phyloP scores from a whole-genome alignment of 768 basidiomycete genomes.

The Ramaria rubella region DNA sequence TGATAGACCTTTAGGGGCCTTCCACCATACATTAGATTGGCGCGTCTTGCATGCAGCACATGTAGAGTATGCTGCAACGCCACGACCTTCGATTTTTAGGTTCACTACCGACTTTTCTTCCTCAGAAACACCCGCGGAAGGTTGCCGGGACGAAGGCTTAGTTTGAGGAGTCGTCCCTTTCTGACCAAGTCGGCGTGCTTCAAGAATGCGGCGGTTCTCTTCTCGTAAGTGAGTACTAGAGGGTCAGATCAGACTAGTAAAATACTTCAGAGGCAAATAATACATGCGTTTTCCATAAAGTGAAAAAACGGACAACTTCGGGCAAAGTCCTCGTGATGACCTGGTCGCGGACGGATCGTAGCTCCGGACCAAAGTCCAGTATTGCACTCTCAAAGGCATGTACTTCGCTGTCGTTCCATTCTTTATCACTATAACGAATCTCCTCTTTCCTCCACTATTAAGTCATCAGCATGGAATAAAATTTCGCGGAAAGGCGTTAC shows the following conservation, averaged over 20 bases:
- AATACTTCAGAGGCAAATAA: background rate
- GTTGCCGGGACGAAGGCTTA: slow-evolving; percentile 30
- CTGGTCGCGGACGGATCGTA: slow-evolving; percentile 71
- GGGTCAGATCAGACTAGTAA: slow-evolving; percentile 3
- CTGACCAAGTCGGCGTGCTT: slow-evolving; percentile 27
- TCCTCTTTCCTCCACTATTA: slow-evolving; percentile 69
- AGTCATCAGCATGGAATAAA: slow-evolving; percentile 11
- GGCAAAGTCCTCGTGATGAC: slow-evolving; percentile 60
- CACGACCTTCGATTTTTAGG: slow-evolving; percentile 36
- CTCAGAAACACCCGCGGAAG: slow-evolving; percentile 45
- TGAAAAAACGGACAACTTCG: slow-evolving; percentile 80
- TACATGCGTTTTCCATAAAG: slow-evolving; percentile 76
- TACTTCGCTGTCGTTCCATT: slow-evolving; percentile 65
- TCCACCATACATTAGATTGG: slow-evolving; percentile 83
- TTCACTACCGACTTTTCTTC: slow-evolving; percentile 73
- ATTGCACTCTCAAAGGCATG: slow-evolving; percentile 75
- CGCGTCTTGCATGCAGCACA: slow-evolving; percentile 85
- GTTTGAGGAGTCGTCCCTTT: slow-evolving; percentile 27
- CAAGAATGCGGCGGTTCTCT: slow-evolving; percentile 50
- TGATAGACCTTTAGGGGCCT: slow-evolving; percentile 79
- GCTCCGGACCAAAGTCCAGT: slow-evolving; percentile 65
- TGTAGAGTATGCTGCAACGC: slow-evolving; percentile 35
- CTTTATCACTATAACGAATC: slow-evolving; percentile 57
- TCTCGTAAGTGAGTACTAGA: slow-evolving; percentile 60
- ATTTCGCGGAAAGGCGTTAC: slow-evolving; percentile 30